Evolutionary conservation across 2,329 filamentous ascomycete species (phyloP).

Genomic region (Cladosporium sp.): DNA sequence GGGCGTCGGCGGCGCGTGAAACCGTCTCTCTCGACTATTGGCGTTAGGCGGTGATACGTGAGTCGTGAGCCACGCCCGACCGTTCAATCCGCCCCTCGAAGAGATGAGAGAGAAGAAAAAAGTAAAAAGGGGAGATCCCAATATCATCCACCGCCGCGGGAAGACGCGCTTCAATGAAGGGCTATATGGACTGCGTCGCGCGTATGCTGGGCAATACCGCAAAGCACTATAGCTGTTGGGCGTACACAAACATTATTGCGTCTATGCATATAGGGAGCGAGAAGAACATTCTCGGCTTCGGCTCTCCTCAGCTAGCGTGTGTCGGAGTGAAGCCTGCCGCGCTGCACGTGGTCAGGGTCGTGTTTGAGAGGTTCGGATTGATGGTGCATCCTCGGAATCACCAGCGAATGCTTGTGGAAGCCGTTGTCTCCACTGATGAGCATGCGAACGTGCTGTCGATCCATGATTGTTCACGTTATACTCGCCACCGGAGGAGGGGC

Average conservation of each 20-base stretch:
- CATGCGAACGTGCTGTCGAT: neutral
- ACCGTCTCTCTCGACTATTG: slow-evolving; percentile 7
- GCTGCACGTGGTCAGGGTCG: slow-evolving; percentile 8
- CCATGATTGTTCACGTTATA: neutral
- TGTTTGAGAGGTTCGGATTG: neutral
- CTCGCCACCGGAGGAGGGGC: neutral
- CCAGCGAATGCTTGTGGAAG: slow-evolving; percentile 2
- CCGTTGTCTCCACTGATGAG: slow-evolving; percentile 1
- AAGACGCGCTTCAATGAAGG: neutral
- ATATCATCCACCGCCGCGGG: neutral
- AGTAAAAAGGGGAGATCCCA: slow-evolving; percentile 1
- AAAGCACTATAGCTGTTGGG: neutral
- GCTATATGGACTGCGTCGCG: neutral
- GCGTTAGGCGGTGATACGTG: slow-evolving; percentile 10
- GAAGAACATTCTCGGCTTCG: neutral
- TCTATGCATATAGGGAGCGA: neutral
- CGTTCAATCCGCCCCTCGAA: neutral
- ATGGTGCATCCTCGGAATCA: neutral
- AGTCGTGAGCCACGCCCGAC: slow-evolving; percentile 8
- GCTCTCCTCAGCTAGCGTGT: slow-evolving; percentile 15
- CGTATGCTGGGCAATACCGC: neutral
- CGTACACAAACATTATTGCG: neutral
- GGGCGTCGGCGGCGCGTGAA: slow-evolving; percentile 10
- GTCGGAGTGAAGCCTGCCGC: neutral
- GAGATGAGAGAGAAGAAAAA: neutral